A percentile compares a stretch with the other conserved stretches of the same genome.
Evolutionary conservation across 176 grass and related monocot genomes (phyloP).

Genomic region (Phragmites australis): DNA sequence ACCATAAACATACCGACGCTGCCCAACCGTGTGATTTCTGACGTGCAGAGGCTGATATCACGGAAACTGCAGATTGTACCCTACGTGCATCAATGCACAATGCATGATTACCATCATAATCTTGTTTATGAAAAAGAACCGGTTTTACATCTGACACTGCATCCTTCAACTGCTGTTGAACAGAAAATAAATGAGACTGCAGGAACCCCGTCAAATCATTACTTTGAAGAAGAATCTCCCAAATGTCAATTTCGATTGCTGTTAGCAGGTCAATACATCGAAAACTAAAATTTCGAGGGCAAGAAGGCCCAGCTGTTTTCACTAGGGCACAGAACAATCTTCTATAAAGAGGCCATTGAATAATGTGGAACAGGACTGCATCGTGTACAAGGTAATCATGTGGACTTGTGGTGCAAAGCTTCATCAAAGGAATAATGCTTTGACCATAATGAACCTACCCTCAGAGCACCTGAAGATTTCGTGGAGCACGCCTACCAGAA

Average conservation of each 20-base stretch:
- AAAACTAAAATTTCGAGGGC: slow-evolving; percentile 13
- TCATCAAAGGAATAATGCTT: slow-evolving; percentile 6
- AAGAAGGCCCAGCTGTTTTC: not conserved
- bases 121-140: not conserved
- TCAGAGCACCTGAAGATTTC: slow-evolving; percentile 17
- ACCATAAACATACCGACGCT: slow-evolving; percentile 7
- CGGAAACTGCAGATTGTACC: not conserved
- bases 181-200: not conserved
- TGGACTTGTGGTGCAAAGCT: slow-evolving; percentile 2
- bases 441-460: slow-evolving; percentile 15
- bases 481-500: slow-evolving; percentile 32
- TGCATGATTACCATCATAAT: not conserved
- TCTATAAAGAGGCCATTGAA: not conserved
- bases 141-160: not conserved
- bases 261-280: slow-evolving; percentile 28
- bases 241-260: not conserved
- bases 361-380: not conserved
- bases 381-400: slow-evolving; percentile 23
- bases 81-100: not conserved
- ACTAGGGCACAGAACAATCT: not conserved
- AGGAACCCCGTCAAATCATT: not conserved
- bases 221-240: slow-evolving; percentile 1
- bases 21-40: not conserved
- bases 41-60: not conserved
- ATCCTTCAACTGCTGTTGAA: not conserved